Evolutionary conservation across 2,329 filamentous ascomycete species (phyloP).

Genomic region (Colletotrichum caudatum): DNA sequence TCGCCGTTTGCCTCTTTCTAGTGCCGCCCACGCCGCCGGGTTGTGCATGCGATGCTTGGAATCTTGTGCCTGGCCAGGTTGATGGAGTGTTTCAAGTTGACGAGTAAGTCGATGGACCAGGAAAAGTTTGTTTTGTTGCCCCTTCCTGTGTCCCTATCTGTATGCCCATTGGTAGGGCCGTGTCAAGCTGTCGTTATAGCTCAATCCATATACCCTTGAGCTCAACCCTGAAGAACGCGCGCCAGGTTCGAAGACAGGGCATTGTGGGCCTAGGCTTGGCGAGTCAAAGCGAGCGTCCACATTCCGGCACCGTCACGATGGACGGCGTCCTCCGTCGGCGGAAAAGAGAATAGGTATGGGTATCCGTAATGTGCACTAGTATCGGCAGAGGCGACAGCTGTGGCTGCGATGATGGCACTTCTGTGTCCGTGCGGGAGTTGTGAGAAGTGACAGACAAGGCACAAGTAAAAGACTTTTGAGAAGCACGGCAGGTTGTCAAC

Average conservation of each 20-base stretch:
- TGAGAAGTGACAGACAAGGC: neutral
- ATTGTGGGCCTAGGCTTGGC: neutral
- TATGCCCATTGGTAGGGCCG: neutral
- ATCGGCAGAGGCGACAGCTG: slow-evolving; percentile 1
- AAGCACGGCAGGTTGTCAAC: neutral
- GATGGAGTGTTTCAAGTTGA: slow-evolving; percentile 33
- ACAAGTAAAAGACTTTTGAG: neutral
- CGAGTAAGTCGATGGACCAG: neutral
- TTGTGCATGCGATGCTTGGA: slow-evolving; percentile 30
- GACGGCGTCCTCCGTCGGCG: neutral
- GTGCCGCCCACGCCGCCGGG: slow-evolving; percentile 14
- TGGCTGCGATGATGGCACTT: slow-evolving; percentile 1
- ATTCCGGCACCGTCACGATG: slow-evolving; percentile 18
- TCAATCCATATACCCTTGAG: neutral
- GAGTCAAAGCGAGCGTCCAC: slow-evolving; percentile 10
- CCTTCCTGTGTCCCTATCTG: slow-evolving; percentile 5
- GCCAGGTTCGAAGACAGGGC: slow-evolving; percentile 7
- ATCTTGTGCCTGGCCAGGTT: slow-evolving; percentile 28
- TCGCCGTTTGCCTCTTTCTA: slow-evolving; percentile 1
- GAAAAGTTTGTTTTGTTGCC: slow-evolving; percentile 36
- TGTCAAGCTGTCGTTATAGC: slow-evolving; percentile 5
- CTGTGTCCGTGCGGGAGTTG: slow-evolving; percentile 4
- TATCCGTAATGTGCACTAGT: neutral
- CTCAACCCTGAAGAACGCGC: slow-evolving; percentile 27
- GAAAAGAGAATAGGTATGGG: no score